A percentile compares a stretch with the other conserved stretches of the same genome.
Conservation (phyloP, 108 stramenopile genomes). For the Craspedostauros australis region DNA sequence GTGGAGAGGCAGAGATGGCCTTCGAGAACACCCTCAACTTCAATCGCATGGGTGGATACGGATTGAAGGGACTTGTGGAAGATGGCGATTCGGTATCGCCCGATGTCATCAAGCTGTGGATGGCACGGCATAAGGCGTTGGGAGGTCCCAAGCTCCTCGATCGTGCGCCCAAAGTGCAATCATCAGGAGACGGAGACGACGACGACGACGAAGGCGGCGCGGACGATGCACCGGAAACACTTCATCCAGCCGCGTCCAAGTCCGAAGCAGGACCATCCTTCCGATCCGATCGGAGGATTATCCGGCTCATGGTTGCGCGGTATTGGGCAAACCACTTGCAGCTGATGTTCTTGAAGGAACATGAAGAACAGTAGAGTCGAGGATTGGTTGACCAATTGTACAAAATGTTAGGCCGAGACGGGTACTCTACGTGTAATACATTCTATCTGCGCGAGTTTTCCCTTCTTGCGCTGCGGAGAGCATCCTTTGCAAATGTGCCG, state of each 20-base stretch:
- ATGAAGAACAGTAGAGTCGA: too few relatives aligned
- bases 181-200: constrained; percentile 23
- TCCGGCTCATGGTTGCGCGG: constrained; percentile 73
- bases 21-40: constrained; percentile 58
- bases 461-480: too few relatives aligned
- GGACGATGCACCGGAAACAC: constrained; percentile 16
- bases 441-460: too few relatives aligned
- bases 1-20: constrained; percentile 42
- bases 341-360: constrained; percentile 31
- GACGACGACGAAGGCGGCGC: constrained; percentile 23
- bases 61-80: constrained; percentile 23
- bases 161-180: constrained; percentile 25
- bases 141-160: constrained; percentile 72
- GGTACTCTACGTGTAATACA: too few relatives aligned
- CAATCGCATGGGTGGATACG: constrained; percentile 69
- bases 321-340: constrained; percentile 73
- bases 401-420: too few relatives aligned
- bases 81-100: constrained; percentile 8
- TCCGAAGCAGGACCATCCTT: constrained; percentile 32
- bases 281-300: constrained; percentile 76
- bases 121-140: constrained; percentile 31
- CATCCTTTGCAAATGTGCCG: too few relatives aligned
- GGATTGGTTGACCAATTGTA: too few relatives aligned
- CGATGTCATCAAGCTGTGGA: constrained; percentile 23
- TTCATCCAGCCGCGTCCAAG: constrained; percentile 6